Conservation (phyloP, 495 filamentous ascomycete genomes). For the Zalerion maritima region DNA sequence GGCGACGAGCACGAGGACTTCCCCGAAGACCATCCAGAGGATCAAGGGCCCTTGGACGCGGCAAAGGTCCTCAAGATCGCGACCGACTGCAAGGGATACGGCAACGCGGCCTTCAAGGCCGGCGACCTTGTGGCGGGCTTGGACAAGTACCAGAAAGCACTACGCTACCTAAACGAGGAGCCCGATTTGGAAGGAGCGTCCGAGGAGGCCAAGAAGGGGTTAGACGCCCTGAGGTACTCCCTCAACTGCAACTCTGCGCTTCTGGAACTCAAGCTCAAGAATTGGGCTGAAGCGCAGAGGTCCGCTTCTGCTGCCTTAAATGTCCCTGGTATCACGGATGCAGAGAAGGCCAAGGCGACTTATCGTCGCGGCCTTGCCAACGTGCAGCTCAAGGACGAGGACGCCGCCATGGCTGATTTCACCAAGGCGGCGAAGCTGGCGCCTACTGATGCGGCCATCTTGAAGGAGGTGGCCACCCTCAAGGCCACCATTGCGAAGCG, state of each 20-base stretch:
- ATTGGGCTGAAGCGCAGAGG: slow-evolving; percentile 50
- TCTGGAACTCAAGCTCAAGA: slow-evolving; percentile 64
- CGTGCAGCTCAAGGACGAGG: slow-evolving; percentile 69
- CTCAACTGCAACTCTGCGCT: slow-evolving; percentile 68
- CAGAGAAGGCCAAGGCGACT: slow-evolving; percentile 76
- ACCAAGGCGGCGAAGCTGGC: slow-evolving; percentile 58
- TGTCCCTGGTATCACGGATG: slow-evolving; percentile 46
- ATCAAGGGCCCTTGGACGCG: slow-evolving; percentile 35
- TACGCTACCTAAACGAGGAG: slow-evolving; percentile 88
- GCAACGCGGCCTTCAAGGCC: slow-evolving; percentile 81
- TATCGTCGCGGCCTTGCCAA: slow-evolving; percentile 69
- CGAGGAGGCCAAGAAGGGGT: slow-evolving; percentile 45
- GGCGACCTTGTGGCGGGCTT: slow-evolving; percentile 55
- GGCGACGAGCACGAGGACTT: slow-evolving; percentile 95
- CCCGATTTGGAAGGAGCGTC: slow-evolving; percentile 56
- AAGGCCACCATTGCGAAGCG: slow-evolving; percentile 62
- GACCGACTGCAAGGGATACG: slow-evolving; percentile 76
- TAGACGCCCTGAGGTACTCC: slow-evolving; percentile 60
- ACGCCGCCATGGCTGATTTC: slow-evolving; percentile 64
- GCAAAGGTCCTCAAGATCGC: slow-evolving; percentile 63
- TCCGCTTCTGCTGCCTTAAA: slow-evolving; percentile 62
- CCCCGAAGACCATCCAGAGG: slow-evolving; percentile 61
- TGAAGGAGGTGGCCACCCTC: slow-evolving; percentile 55
- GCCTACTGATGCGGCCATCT: slow-evolving; percentile 62
- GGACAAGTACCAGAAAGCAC: slow-evolving; percentile 94